phyloP scores from a whole-genome alignment of 306 rosid genomes.

The Vigna nakashimae region DNA sequence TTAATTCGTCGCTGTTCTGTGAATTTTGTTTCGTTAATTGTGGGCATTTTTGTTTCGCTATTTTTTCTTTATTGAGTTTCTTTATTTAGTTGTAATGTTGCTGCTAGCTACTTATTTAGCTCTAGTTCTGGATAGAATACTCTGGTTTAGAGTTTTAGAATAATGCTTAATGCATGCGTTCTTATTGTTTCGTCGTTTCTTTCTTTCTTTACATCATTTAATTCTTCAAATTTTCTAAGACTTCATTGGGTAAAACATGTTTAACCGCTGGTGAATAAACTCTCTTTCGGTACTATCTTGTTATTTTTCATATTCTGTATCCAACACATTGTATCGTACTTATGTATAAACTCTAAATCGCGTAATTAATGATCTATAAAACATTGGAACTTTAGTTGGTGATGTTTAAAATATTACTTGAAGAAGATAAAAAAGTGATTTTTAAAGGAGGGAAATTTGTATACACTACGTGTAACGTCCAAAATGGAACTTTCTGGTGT shows the following conservation, averaged over 20 bases:
- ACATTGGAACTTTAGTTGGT: background rate
- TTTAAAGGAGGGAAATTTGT: background rate
- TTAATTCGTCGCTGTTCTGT: background rate
- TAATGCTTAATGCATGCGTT: background rate
- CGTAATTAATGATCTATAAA: background rate
- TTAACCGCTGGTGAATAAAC: background rate
- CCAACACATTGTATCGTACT: no score
- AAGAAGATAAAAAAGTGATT: background rate
- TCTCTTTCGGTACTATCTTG: background rate
- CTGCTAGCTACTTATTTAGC: constrained; percentile 3
- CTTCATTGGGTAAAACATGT: background rate
- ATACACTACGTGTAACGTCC: background rate
- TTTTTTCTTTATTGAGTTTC: background rate
- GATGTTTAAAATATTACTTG: background rate
- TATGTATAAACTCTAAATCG: no score
- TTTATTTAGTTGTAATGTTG: constrained; percentile 21
- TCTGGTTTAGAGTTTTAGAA: background rate
- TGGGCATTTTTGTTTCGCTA: background rate
- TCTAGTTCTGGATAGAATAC: background rate
- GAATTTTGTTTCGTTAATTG: constrained; percentile 10
- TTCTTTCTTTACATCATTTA: background rate
- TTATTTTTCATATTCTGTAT: background rate
- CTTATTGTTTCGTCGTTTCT: background rate
- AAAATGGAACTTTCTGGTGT: background rate
- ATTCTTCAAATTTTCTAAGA: background rate